Percentiles rank a stretch among this genome's conserved stretches.
Conservation (phyloP, 179 eudicot species). For the Carnegiea gigantea region DNA sequence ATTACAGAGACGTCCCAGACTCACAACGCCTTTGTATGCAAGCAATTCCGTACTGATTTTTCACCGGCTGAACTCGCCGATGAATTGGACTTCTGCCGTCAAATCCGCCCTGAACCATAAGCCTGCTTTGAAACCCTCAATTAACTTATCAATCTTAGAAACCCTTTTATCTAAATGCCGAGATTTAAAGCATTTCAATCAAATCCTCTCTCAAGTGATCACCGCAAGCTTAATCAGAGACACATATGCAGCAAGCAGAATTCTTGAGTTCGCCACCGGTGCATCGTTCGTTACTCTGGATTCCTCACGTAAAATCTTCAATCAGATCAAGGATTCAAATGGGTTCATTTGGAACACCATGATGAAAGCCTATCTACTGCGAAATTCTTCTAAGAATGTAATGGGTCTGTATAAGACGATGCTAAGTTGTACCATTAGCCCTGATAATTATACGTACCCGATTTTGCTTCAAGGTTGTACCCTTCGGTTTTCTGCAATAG, state of each 20-base stretch:
- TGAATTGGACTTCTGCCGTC: slow-evolving; percentile 27
- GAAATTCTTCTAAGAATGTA: slow-evolving; percentile 28
- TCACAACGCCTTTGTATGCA: too few relatives aligned
- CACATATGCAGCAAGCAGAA: slow-evolving; percentile 60
- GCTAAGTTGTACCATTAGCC: slow-evolving; percentile 30
- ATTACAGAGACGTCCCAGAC: too few relatives aligned
- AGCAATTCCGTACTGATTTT: not conserved
- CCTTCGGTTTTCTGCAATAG: slow-evolving; percentile 22
- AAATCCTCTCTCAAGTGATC: slow-evolving; percentile 61
- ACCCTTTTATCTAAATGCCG: slow-evolving; percentile 45
- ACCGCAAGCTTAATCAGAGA: slow-evolving; percentile 49
- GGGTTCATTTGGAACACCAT: slow-evolving; percentile 66
- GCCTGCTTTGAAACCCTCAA: slow-evolving; percentile 30
- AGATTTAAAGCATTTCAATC: slow-evolving; percentile 41
- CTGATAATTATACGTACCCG: slow-evolving; percentile 58
- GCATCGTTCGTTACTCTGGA: slow-evolving; percentile 36
- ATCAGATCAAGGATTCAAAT: slow-evolving; percentile 41
- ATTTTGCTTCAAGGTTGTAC: slow-evolving; percentile 51
- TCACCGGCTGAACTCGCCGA: not conserved
- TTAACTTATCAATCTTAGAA: slow-evolving; percentile 50
- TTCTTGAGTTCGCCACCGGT: slow-evolving; percentile 47
- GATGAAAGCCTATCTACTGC: slow-evolving; percentile 49
- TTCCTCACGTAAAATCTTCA: slow-evolving; percentile 47
- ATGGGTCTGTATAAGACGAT: slow-evolving; percentile 47
- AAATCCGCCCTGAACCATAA: slow-evolving; percentile 34